These are phyloP conservation scores for Barbatosphaeria neglecta DNA, from an alignment of 495 filamentous ascomycete species.

Conservation along the genomic window DNA sequence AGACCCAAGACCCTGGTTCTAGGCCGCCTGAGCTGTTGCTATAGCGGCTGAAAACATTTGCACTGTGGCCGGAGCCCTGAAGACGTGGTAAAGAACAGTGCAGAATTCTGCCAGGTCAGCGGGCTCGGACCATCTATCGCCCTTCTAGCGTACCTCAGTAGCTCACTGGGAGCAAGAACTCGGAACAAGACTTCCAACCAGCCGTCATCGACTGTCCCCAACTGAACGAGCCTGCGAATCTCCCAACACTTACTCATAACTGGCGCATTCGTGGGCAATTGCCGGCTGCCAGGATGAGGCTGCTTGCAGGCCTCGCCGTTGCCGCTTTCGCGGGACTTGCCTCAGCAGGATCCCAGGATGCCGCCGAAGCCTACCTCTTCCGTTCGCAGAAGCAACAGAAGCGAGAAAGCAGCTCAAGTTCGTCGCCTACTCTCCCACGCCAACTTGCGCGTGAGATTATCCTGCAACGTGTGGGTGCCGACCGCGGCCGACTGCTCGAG, in stretches of 20 bases:
- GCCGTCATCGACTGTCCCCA: slow-evolving; percentile 8
- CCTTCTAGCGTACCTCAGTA: too few relatives aligned
- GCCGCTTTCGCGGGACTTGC: slow-evolving; percentile 2
- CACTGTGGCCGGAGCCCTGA: background rate
- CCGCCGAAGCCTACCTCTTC: slow-evolving; percentile 19
- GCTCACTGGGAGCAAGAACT: too few relatives aligned
- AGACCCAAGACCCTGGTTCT: too few relatives aligned
- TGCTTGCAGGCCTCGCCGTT: slow-evolving; percentile 9
- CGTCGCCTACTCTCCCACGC: slow-evolving; percentile 14
- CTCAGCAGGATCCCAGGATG: slow-evolving; percentile 5
- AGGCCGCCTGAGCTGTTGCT: too few relatives aligned
- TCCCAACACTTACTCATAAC: background rate
- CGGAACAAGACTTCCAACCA: too few relatives aligned
- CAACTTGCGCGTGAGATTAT: slow-evolving; percentile 24
- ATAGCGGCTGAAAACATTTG: too few relatives aligned
- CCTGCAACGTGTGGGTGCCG: slow-evolving; percentile 17
- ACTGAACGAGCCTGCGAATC: slow-evolving; percentile 6
- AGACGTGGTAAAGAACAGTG: background rate
- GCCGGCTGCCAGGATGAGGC: slow-evolving; percentile 14
- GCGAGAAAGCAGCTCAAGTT: slow-evolving; percentile 4
- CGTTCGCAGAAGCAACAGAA: background rate
- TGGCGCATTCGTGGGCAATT: background rate
- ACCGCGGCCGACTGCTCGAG: slow-evolving; percentile 22
- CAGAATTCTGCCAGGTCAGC: background rate
- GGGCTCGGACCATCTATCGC: background rate